phyloP scores from a whole-genome alignment of 768 basidiomycete species.

The Hortiboletus campestris region DNA sequence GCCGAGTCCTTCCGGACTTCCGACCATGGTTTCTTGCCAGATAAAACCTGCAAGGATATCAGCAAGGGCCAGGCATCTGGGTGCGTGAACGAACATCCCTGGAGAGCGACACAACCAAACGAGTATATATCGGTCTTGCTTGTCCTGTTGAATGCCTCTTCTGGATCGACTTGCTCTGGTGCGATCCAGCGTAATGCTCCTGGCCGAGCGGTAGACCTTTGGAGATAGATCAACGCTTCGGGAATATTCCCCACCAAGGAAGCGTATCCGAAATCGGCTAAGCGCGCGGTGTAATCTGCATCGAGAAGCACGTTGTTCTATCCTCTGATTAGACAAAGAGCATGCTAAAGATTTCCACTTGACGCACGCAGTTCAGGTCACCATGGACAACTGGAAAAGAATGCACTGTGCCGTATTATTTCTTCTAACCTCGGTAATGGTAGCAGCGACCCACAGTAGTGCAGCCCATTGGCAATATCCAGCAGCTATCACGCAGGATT shows the following conservation, averaged over 20 bases:
- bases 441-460: constrained; percentile 1
- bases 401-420: background rate
- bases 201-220: constrained; percentile 25
- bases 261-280: background rate
- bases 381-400: background rate
- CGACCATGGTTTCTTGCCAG: constrained; percentile 6
- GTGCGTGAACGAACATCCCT: too few relatives aligned
- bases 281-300: background rate
- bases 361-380: background rate
- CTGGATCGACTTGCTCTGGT: constrained; percentile 29
- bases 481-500: constrained; percentile 15
- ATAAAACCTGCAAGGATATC: background rate
- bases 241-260: background rate
- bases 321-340: background rate
- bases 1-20: background rate
- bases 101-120: too few relatives aligned
- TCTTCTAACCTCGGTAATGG: background rate
- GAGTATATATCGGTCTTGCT: too few relatives aligned
- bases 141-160: too few relatives aligned
- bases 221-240: background rate
- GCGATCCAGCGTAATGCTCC: constrained; percentile 44
- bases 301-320: background rate
- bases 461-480: constrained; percentile 11
- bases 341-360: background rate
- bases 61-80: too few relatives aligned